Base-by-base conservation (phyloP, 1,139 yeast genomes). In the Saccharomyces pastorianus region DNA sequence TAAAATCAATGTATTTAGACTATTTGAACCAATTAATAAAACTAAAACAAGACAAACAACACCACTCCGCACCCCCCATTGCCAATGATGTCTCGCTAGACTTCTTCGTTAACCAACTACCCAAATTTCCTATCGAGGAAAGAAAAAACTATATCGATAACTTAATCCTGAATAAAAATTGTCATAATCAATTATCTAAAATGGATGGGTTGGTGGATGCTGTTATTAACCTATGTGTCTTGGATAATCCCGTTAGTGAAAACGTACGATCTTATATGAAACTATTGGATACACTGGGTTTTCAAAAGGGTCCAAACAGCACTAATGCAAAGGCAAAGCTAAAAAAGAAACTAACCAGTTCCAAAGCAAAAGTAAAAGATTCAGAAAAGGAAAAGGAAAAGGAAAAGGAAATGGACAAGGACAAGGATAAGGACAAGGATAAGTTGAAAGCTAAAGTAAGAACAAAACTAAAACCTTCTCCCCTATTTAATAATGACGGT, bases 1-100 rank as follows among this genome's bases (percentile, higher is more conserved):
- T 68, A 51, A 64, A 64, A 34, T 54, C 61, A 27, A 65, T 68
- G 70, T 68, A 68, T 49, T 55, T 56, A 13, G 68, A 66, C 53
- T 67, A 67, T 51, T 55, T 68, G 52, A 51, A 57, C 34, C 66
- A 64, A 51, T 56, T 68, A 49, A 54, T 53, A 11, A 55, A 59
- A 14, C 58, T 67, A 31, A 61, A 61, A 25, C 48, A 51, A 6
- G 47, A 41, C 25, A 51, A 51, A 11, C 44, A 38, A 38, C 44
- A 8, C 44, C 44, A 38, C 7, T 38, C 44, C 9, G 13, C 25
- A 38, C 44, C 44, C 6, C 44, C 44, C 26, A 20, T 38, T 11
- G 44, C 44, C 13, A 38, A 38, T 17, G 44, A 38, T 38, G 44
- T 38, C 13, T 38, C 44, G 4, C 28, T 29, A 23, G 26, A 29